A percentile compares a stretch with the other conserved stretches of the same genome.
These are phyloP conservation scores for Thermochaetoides dissita DNA, from an alignment of 2,329 filamentous ascomycete species.

Conservation along the genomic window DNA sequence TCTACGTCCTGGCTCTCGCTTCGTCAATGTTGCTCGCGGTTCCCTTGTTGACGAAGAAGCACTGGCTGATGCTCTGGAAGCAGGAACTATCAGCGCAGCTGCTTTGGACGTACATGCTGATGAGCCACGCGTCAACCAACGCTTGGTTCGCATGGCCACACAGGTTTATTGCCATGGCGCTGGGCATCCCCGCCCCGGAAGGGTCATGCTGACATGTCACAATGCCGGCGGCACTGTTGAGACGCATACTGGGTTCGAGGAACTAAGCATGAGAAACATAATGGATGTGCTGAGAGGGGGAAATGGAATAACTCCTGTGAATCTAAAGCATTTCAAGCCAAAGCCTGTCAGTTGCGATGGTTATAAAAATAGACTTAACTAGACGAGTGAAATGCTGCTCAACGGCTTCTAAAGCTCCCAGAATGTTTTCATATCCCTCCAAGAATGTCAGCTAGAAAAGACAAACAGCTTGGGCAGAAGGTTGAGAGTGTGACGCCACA, in stretches of 20 bases:
- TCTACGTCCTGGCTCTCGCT: conserved; percentile 40
- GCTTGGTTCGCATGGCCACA: conserved; percentile 27
- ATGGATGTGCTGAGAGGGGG: conserved; percentile 40
- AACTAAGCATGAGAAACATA: conserved; percentile 53
- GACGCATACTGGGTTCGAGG: conserved; percentile 52
- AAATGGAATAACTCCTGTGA: conserved; percentile 46
- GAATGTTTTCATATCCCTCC: too few relatives aligned
- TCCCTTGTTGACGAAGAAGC: conserved; percentile 52
- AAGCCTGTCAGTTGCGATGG: too few relatives aligned
- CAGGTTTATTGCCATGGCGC: background rate
- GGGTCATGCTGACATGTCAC: conserved; percentile 50
- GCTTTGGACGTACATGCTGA: conserved; percentile 51
- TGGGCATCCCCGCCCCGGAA: conserved; percentile 16
- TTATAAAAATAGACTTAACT: background rate
- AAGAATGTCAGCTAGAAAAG: too few relatives aligned
- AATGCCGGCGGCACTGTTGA: conserved; percentile 55
- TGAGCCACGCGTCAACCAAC: conserved; percentile 41
- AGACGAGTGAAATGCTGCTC: too few relatives aligned
- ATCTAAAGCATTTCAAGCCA: conserved; percentile 36
- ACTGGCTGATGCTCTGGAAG: conserved; percentile 43
- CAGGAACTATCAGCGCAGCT: conserved; percentile 33
- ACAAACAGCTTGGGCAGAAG: too few relatives aligned
- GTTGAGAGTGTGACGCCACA: too few relatives aligned
- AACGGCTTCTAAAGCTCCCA: too few relatives aligned
- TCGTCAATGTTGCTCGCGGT: conserved; percentile 55